These are phyloP conservation scores for Aspergillus clavatus DNA, from an alignment of 2,329 filamentous ascomycete species.

Conservation along the genomic window DNA sequence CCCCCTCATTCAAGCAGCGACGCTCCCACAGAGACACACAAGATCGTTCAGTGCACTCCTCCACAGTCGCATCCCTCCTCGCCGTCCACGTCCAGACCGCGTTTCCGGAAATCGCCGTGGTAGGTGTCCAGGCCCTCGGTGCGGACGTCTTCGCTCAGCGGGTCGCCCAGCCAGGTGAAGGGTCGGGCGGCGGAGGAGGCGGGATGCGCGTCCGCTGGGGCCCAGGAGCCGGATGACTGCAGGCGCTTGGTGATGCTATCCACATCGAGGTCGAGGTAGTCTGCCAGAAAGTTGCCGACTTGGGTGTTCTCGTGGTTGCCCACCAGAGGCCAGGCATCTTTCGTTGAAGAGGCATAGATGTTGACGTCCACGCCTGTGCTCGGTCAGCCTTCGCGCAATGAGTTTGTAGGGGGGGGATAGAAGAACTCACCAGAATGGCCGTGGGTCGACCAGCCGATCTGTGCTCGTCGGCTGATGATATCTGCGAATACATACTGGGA, in stretches of 20 bases:
- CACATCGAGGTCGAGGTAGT: conserved; percentile 77
- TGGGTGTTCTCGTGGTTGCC: conserved; percentile 97
- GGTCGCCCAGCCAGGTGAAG: conserved; percentile 40
- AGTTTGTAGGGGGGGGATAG: background rate
- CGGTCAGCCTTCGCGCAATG: conserved; percentile 8
- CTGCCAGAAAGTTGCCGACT: conserved; percentile 72
- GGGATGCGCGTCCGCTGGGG: background rate
- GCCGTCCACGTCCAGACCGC: conserved; percentile 11
- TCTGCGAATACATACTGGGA: conserved; percentile 65
- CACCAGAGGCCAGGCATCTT: conserved; percentile 57
- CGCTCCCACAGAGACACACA: no score
- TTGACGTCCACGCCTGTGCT: conserved; percentile 82
- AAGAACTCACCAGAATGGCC: conserved; percentile 70
- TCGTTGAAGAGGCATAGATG: conserved; percentile 76
- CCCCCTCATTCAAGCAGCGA: no score
- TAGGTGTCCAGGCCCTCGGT: conserved; percentile 41
- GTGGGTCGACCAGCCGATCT: conserved; percentile 91
- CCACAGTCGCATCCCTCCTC: conserved; percentile 25
- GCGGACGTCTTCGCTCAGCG: conserved; percentile 33
- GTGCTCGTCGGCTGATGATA: conserved; percentile 81
- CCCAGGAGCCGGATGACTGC: conserved; percentile 32
- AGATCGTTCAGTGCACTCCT: conserved; percentile 19
- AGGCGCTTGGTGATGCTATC: conserved; percentile 72
- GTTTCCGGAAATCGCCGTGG: conserved; percentile 42
- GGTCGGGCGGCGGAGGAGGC: conserved; percentile 15